Evolutionary conservation across 2,329 filamentous ascomycete genomes (phyloP).

Genomic region (Xylaria sp.): DNA sequence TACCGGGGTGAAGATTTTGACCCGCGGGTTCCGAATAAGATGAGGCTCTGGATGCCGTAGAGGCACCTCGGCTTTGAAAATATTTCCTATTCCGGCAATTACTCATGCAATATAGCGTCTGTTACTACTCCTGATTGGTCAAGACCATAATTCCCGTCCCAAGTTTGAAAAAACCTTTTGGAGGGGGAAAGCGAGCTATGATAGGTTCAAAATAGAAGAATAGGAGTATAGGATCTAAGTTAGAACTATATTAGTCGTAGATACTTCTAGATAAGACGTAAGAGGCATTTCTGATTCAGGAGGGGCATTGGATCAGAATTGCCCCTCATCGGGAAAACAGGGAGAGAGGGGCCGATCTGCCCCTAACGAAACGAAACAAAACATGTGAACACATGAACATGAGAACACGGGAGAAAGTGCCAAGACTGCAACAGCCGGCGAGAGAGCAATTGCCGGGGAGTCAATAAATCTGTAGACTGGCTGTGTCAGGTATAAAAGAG

Average conservation of each 20-base stretch:
- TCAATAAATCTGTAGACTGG: background rate
- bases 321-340: slow-evolving; percentile 17
- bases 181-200: background rate
- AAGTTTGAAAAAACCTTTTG: slow-evolving; percentile 8
- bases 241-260: background rate
- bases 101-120: slow-evolving; percentile 5
- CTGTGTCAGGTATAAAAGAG: slow-evolving; percentile 14
- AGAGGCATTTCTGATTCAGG: slow-evolving; percentile 4
- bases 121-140: slow-evolving; percentile 4
- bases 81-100: slow-evolving; percentile 40
- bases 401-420: background rate
- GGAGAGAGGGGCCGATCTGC: background rate
- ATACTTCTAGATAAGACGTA: background rate
- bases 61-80: background rate
- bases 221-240: background rate
- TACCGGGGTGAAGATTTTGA: background rate
- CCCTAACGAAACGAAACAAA: slow-evolving; percentile 12
- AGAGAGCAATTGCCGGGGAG: slow-evolving; percentile 26
- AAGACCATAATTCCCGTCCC: slow-evolving; percentile 8
- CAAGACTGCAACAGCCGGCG: slow-evolving; percentile 30
- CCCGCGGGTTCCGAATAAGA: background rate
- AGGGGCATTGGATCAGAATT: slow-evolving; percentile 12
- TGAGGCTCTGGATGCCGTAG: slow-evolving; percentile 4
- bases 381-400: too few species aligned
- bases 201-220: background rate